Evolutionary conservation across 805 yeast genomes (phyloP), one percentile per base, ranked within the genome.

Genomic region (Metschnikowia kunwiensis): DNA sequence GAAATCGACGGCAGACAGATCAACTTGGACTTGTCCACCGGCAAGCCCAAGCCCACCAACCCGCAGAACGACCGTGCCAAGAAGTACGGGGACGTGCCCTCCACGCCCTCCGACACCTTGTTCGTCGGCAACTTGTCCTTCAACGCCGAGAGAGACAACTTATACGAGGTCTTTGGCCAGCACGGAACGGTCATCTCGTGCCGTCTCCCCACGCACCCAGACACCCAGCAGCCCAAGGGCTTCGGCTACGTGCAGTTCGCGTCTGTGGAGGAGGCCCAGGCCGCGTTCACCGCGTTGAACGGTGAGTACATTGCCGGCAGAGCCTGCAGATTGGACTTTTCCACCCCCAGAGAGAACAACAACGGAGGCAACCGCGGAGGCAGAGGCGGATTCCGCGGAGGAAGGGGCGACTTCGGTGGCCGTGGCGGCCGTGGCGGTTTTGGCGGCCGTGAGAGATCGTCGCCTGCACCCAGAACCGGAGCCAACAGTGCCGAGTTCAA

Each of bases 211-310:
- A 91, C 97, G 28, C 94, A 93, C 72, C 97, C 96, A 58, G 97
- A 91, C 66, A 89, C 97, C 49, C 95, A 88, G 65, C 96, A 91
- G 72, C 95, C 95, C 66, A 93, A 93, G 79, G 98, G 98, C 53
- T 93, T 93, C 71, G 98, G 97, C 51, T 93, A 93, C 68, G 96
- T 91, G 40, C 97, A 93, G 72, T 91, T 77, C 61, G 72, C 84
- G 30, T 74, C 82, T 41, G 72, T 85, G 48, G 97, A 89, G 29
- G 95, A 86, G 63, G 97, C 98, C 53, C 77, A 82, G 66, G 77
- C 80, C 44, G 97, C 97, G 38, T 69, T 85, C 47, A 87, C 82
- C 48, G 89, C 84, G 40, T 66, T 88, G 68, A 85, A 86, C 63
- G 97, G 97, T 61, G 83, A 82, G 65, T 77, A 80, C 71, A 74